These are phyloP conservation scores for Curvularia sp. DNA, from an alignment of 2,329 filamentous ascomycete genomes.

Conservation along the genomic window DNA sequence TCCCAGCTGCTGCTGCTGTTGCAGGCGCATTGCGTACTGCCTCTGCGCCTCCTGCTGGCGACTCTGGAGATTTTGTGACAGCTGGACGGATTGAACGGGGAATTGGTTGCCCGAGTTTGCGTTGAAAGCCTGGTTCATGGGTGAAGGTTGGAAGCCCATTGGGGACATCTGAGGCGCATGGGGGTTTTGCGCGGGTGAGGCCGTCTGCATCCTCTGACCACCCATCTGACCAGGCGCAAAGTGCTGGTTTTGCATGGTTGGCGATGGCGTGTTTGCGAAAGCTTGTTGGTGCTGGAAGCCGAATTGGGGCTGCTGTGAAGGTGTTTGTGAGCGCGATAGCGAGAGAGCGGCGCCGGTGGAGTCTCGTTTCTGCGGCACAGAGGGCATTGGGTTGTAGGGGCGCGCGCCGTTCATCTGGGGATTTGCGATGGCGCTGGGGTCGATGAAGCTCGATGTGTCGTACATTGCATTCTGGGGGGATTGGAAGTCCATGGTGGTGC, in stretches of 20 bases:
- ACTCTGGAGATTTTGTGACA: constrained; percentile 58
- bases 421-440: constrained; percentile 50
- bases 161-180: constrained; percentile 53
- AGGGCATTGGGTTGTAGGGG: constrained; percentile 79
- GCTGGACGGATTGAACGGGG: constrained; percentile 54
- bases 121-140: constrained; percentile 50
- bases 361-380: constrained; percentile 93
- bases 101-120: constrained; percentile 55
- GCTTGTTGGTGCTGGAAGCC: constrained; percentile 72
- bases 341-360: constrained; percentile 85
- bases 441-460: constrained; percentile 48
- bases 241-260: constrained; percentile 84
- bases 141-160: constrained; percentile 47
- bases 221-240: constrained; percentile 65
- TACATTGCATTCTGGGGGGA: constrained; percentile 47
- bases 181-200: constrained; percentile 86
- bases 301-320: constrained; percentile 71
- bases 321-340: constrained; percentile 92
- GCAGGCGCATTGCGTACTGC: constrained; percentile 84
- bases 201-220: constrained; percentile 76
- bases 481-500: constrained; percentile 47
- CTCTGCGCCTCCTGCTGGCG: constrained; percentile 71
- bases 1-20: constrained; percentile 69
- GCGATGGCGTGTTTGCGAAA: constrained; percentile 91
- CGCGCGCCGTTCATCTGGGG: constrained; percentile 74